Conservation (phyloP, 805 yeast species). For the Torulaspora franciscae region DNA sequence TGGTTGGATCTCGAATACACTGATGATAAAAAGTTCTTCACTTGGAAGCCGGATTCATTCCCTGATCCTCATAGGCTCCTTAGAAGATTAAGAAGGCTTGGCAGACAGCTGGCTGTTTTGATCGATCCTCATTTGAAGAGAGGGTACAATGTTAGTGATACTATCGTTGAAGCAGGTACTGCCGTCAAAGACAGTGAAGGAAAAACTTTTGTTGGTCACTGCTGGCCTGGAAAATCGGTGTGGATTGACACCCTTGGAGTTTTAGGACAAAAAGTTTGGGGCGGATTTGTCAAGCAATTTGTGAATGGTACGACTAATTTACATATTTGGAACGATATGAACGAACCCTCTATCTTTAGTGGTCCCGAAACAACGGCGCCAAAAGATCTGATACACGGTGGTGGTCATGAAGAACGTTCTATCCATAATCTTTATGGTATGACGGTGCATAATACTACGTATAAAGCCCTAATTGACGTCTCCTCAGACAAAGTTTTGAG, state of each 20-base stretch:
- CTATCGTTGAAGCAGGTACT: conserved; percentile 39
- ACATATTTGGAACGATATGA: conserved; percentile 96
- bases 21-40: conserved; percentile 79
- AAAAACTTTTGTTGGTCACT: conserved; percentile 68
- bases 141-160: conserved; percentile 60
- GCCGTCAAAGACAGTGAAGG: conserved; percentile 47
- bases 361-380: conserved; percentile 95
- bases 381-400: conserved; percentile 71
- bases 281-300: conserved; percentile 45
- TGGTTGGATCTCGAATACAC: conserved; percentile 97
- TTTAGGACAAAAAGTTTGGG: conserved; percentile 57
- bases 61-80: conserved; percentile 73
- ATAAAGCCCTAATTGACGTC: conserved; percentile 55
- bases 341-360: conserved; percentile 90
- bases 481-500: conserved; percentile 45
- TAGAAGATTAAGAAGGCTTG: conserved; percentile 56
- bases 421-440: conserved; percentile 83
- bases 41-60: conserved; percentile 76
- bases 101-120: conserved; percentile 76
- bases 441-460: conserved; percentile 76
- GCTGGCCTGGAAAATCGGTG: conserved; percentile 96
- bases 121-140: conserved; percentile 88
- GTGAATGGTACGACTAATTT: conserved; percentile 54
- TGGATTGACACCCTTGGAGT: conserved; percentile 89
- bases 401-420: conserved; percentile 85